phyloP scores from a whole-genome alignment of 805 yeast species.

The Candida fluviatilis region DNA sequence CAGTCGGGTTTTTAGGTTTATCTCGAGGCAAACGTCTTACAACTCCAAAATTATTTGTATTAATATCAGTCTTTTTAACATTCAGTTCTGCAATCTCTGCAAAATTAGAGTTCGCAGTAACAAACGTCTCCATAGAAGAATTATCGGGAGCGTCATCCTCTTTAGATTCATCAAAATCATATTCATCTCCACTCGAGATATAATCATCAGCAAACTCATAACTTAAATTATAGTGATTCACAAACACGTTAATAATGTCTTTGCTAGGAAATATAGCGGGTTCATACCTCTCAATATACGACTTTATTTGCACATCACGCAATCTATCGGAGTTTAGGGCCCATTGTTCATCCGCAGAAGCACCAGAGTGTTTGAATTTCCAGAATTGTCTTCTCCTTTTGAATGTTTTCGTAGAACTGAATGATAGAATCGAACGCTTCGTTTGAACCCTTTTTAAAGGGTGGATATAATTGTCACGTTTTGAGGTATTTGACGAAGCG shows the following conservation, averaged over 20 bases:
- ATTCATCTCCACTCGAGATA: slow-evolving; percentile 2
- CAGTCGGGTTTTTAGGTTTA: background rate
- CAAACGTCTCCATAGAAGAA: slow-evolving; percentile 1
- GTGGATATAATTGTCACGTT: slow-evolving; percentile 8
- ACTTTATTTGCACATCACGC: slow-evolving; percentile 22
- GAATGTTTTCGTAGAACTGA: slow-evolving; percentile 24
- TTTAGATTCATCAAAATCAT: slow-evolving; percentile 13
- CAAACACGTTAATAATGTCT: slow-evolving; percentile 16
- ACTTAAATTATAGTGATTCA: slow-evolving; percentile 14
- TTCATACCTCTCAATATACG: slow-evolving; percentile 21
- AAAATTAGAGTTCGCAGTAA: slow-evolving; percentile 1
- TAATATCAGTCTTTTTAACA: background rate
- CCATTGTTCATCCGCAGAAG: background rate
- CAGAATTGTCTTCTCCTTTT: slow-evolving; percentile 29
- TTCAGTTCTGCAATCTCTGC: background rate
- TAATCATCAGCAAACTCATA: slow-evolving; percentile 14
- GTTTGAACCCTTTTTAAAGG: slow-evolving; percentile 20
- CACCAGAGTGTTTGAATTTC: background rate
- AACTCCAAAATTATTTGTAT: background rate
- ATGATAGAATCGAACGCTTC: slow-evolving; percentile 19
- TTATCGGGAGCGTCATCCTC: background rate
- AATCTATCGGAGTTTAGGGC: slow-evolving; percentile 17
- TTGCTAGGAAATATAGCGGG: slow-evolving; percentile 20
- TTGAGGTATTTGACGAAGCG: slow-evolving; percentile 19
- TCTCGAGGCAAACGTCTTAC: background rate